Percentiles rank a stretch among this genome's conserved stretches.
Evolutionary conservation across 1,139 yeast species (phyloP).

Genomic region (Hyphopichia burtonii): DNA sequence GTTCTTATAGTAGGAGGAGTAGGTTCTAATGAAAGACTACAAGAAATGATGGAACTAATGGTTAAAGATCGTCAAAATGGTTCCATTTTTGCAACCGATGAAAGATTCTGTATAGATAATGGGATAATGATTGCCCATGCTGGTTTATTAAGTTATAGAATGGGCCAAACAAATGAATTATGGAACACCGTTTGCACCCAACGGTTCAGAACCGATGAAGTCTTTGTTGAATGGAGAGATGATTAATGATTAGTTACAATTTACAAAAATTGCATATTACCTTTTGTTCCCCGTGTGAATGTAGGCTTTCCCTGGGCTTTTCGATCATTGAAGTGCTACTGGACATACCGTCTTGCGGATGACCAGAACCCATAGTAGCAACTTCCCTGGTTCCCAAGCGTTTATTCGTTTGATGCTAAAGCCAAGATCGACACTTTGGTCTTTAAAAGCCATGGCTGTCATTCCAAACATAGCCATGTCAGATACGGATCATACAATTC

Average conservation of each 20-base stretch:
- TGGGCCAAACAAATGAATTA: constrained; percentile 66
- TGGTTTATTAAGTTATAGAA: constrained; percentile 81
- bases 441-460: background rate
- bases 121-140: constrained; percentile 99
- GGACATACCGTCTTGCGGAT: background rate
- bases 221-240: constrained; percentile 84
- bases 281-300: no score
- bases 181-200: constrained; percentile 86
- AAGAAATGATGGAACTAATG: constrained; percentile 95
- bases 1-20: constrained; percentile 97
- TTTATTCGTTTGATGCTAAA: background rate
- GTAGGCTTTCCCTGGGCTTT: no score
- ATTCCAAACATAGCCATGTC: constrained; percentile 15
- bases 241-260: constrained; percentile 23
- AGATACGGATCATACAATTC: constrained; percentile 37
- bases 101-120: constrained; percentile 93
- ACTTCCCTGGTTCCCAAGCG: background rate
- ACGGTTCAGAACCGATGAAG: constrained; percentile 91
- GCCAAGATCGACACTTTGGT: background rate
- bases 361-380: background rate
- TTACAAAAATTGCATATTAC: background rate
- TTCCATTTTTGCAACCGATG: constrained; percentile 88
- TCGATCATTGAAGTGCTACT: background rate
- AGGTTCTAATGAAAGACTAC: constrained; percentile 88
- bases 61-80: constrained; percentile 82